A percentile compares a stretch with the other conserved stretches of the same genome.
phyloP scores from a whole-genome alignment of 371 early-diverging fungal species.

The Syncephalastrum monosporum region DNA sequence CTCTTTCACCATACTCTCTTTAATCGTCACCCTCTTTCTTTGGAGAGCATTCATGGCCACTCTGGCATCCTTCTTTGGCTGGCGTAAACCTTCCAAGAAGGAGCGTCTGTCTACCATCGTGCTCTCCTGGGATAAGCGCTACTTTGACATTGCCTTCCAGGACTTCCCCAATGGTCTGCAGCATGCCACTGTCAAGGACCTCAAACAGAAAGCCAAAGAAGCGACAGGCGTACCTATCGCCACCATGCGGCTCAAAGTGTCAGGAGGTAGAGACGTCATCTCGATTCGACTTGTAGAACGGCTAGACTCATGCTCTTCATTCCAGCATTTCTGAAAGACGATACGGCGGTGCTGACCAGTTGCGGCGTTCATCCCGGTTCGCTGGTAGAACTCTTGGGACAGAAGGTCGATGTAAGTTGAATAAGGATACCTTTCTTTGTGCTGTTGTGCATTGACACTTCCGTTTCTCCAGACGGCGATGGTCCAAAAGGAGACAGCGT shows the following conservation, averaged over 20 bases:
- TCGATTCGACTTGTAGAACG: neutral
- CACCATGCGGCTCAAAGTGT: conserved; percentile 42
- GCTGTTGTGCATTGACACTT: conserved; percentile 1
- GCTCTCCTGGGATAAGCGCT: conserved; percentile 35
- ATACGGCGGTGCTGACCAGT: conserved; percentile 54
- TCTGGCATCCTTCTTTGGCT: conserved; percentile 38
- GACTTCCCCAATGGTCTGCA: conserved; percentile 34
- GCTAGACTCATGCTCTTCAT: neutral
- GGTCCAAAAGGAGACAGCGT: conserved; percentile 47
- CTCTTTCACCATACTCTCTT: no score
- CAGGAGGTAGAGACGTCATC: conserved; percentile 32
- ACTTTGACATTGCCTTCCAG: conserved; percentile 33
- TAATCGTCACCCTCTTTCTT: conserved; percentile 8
- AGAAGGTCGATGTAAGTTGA: conserved; percentile 51
- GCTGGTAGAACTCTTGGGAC: conserved; percentile 50
- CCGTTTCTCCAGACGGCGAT: conserved; percentile 34
- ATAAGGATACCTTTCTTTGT: conserved; percentile 5
- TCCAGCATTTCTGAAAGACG: conserved; percentile 61
- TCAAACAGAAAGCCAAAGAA: conserved; percentile 41
- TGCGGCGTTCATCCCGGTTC: conserved; percentile 55
- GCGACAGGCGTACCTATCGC: conserved; percentile 47
- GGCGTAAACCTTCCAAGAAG: conserved; percentile 31
- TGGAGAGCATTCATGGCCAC: conserved; percentile 28
- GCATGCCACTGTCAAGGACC: conserved; percentile 36
- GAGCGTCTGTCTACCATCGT: conserved; percentile 32